Evolutionary conservation across 208 protist species (phyloP), one percentile per base, ranked within the genome.

Genomic region (Naegleria lovaniensis): DNA sequence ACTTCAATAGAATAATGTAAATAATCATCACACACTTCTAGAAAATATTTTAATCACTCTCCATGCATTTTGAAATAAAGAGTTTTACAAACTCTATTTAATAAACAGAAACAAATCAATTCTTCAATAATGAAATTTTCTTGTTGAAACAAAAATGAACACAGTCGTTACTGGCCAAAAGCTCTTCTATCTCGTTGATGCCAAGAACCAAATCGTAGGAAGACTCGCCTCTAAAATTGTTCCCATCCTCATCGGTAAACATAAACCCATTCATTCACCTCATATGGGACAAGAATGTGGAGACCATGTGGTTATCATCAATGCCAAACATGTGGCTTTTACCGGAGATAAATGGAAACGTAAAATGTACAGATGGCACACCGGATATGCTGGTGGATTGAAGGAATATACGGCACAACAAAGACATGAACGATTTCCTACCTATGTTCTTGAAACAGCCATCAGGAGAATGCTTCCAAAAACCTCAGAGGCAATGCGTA

Each of bases 301-400:
- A 36, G 91, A 92, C 41, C 39, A 91, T 39, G 91, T 92, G 1
- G 88, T 92, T 41, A 85, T 92, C 67, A 36, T 83, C 6, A 92
- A 92, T 83, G 76, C 84, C 29, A 85, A 75, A 76, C 38, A 89
- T 48, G 33, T 92, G 7, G 6, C 39, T 39, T 38, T 92, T 11
- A 91, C 88, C 39, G 91, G 91, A 2, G 39, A 90, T 33, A 92
- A 92, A 79, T 85, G 52, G 67, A 52, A 92, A 38, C 48, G 83
- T 41, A 85, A 89, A 48, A 33, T 85, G 15, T 89, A 92, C 33
- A 88, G 85, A 84, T 79, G 52, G 39, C 85, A 92, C 58, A 91
- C 91, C 29, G 91, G 91, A 48, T 92, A 92, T 90, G 33, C 86
- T 83, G 91, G 91, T 43, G 91, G 91, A 48, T 55, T 92, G 29